Percentiles rank a stretch among this genome's conserved stretches.
Conservation (phyloP, 1,284 basidiomycete genomes). For the Melampsora americana region DNA sequence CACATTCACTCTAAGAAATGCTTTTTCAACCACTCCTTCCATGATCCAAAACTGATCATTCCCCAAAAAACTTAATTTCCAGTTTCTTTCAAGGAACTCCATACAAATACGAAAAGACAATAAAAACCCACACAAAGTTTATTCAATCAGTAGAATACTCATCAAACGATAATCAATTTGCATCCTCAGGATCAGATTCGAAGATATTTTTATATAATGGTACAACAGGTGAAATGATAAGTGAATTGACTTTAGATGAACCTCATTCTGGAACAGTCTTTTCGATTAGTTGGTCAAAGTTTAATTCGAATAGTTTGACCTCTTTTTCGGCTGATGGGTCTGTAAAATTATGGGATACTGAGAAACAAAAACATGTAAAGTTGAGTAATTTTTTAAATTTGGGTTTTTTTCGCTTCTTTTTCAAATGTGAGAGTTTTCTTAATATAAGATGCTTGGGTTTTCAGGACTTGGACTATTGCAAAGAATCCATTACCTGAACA, state of each 20-base stretch:
- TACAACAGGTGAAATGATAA: constrained; percentile 74
- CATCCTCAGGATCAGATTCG: constrained; percentile 84
- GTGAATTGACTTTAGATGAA: constrained; percentile 67
- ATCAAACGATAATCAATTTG: constrained; percentile 75
- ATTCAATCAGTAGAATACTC: constrained; percentile 87
- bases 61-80: background rate
- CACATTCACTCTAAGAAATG: background rate
- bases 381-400: background rate
- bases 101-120: constrained; percentile 76
- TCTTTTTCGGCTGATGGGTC: constrained; percentile 85
- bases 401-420: background rate
- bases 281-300: constrained; percentile 57
- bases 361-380: constrained; percentile 24
- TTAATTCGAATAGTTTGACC: constrained; percentile 65
- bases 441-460: background rate
- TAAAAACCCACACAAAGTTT: constrained; percentile 86
- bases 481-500: constrained; percentile 27
- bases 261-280: constrained; percentile 61
- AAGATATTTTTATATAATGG: constrained; percentile 90
- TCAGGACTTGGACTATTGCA: constrained; percentile 34
- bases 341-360: constrained; percentile 68
- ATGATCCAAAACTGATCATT: background rate
- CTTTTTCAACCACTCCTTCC: background rate
- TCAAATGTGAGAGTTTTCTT: background rate
- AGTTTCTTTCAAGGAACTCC: constrained; percentile 64